Base-by-base conservation (phyloP, 2,329 filamentous ascomycete genomes). In the Kalmusia sp. region DNA sequence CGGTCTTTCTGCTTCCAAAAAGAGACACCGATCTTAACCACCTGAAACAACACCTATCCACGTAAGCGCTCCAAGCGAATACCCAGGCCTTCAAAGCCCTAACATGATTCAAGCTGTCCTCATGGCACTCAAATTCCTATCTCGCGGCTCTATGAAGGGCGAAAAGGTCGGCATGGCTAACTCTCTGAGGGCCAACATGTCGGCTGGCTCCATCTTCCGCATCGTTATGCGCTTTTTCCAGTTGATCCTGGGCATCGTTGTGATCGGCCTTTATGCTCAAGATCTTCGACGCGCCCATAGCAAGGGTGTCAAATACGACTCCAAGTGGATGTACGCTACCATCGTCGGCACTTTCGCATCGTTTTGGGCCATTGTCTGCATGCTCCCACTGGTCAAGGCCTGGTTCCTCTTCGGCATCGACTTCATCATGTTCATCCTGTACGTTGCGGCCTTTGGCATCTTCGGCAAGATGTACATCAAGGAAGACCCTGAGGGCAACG, bases 381-480 rank as follows among this genome's bases (percentile, higher is more conserved):
- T 87, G 49, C 69, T 91, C 7, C 85, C 89, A 4, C 82, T 86
- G 60, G 33, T 70, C 65, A 77, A 79, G 58, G 74, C 68, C 33
- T 76, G 74, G 65, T 76, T 73, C 54, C 76, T 85, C 48, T 89
- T 90, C 68, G 76, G 80, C 45, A 92, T 90, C 87, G 89, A 92
- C 72, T 76, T 81, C 31, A 70, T 93, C 12, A 75, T 96, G 15
- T 90, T 75, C 63, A 79, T 95, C 58, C 82, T 96, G 25, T 96
- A 91, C 88, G 85, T 92, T 54, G 84, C 87, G 2, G 80, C 95
- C 5, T 96, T 96, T 71, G 92, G 91, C 15, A 78, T 95, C 55
- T 96, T 96, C 70, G 92, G 87, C 49, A 86, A 83, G 64, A 85
- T 93, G 81, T 96, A 88, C 79, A 89, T 96, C 69, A 75, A 84